Percentiles rank a stretch among this genome's conserved stretches.
phyloP scores from a whole-genome alignment of 2,329 filamentous ascomycete species.

The Stachybotrys chartarum region DNA sequence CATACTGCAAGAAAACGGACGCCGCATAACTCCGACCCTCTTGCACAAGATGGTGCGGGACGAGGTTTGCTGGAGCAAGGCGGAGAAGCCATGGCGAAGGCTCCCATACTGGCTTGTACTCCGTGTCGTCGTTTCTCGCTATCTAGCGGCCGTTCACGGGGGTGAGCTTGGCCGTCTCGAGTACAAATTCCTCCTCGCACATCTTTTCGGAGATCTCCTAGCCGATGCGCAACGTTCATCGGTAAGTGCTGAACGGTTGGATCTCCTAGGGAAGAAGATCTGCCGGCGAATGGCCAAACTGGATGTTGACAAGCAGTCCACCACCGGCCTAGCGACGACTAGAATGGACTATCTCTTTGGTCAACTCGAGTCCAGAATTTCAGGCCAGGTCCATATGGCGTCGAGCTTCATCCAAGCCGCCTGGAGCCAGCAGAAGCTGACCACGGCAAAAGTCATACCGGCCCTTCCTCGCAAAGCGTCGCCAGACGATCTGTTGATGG shows the following conservation, averaged over 20 bases:
- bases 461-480: slow-evolving; percentile 10
- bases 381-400: slow-evolving; percentile 4
- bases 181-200: slow-evolving; percentile 52
- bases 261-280: slow-evolving; percentile 16
- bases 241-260: slow-evolving; percentile 9
- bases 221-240: slow-evolving; percentile 18
- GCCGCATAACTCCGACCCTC: slow-evolving; percentile 22
- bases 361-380: slow-evolving; percentile 6
- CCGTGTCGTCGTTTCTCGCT: slow-evolving; percentile 49
- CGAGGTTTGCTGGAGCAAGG: slow-evolving; percentile 46
- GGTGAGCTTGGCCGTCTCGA: slow-evolving; percentile 20
- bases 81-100: slow-evolving; percentile 53
- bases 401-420: slow-evolving; percentile 7
- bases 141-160: slow-evolving; percentile 33
- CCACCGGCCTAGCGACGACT: slow-evolving; percentile 2
- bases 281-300: slow-evolving; percentile 16
- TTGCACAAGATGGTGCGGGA: slow-evolving; percentile 55
- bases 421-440: slow-evolving; percentile 12
- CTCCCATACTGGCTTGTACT: slow-evolving; percentile 56
- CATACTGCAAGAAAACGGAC: slow-evolving; percentile 50
- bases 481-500: slow-evolving; percentile 7
- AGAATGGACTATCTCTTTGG: slow-evolving; percentile 11
- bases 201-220: slow-evolving; percentile 40
- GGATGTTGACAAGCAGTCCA: slow-evolving; percentile 10
- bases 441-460: slow-evolving; percentile 12